Conservation (phyloP, 331 rosid species). For the Erythrophleum ivorense region DNA sequence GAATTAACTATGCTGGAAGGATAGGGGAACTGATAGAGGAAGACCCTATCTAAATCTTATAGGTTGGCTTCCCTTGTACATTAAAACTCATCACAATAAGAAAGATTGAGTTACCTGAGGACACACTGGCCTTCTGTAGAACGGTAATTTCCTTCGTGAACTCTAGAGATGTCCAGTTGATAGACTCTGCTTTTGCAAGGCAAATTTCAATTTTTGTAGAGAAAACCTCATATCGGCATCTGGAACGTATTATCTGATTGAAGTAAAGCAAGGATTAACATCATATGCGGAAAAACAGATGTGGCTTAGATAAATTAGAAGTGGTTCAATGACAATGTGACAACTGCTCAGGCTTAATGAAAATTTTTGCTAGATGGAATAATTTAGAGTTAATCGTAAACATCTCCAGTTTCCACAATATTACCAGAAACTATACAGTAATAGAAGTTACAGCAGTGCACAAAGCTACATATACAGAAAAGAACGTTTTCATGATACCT, state of each 20-base stretch:
- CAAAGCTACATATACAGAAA: not conserved
- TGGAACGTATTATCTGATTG: conserved; percentile 68
- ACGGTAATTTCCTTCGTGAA: conserved; percentile 45
- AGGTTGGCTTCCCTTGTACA: too few species aligned
- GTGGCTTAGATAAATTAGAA: not conserved
- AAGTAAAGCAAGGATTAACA: conserved; percentile 38
- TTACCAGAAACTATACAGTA: not conserved
- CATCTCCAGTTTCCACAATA: not conserved
- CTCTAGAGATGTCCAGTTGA: conserved; percentile 71
- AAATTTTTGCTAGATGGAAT: too few species aligned
- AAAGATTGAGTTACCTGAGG: conserved; percentile 52
- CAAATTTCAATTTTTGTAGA: conserved; percentile 83
- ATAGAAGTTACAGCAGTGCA: not conserved
- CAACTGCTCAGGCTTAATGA: too few species aligned
- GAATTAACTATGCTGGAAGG: too few species aligned
- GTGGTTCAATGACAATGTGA: too few species aligned
- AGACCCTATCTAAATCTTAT: too few species aligned
- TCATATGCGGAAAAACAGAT: not conserved
- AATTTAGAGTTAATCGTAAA: not conserved
- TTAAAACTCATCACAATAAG: too few species aligned
- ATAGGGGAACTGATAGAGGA: too few species aligned
- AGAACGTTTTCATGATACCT: conserved; percentile 53
- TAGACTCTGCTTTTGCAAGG: conserved; percentile 68
- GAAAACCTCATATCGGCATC: conserved; percentile 60
- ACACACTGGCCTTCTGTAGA: conserved; percentile 27